Evolutionary conservation across 2,329 filamentous ascomycete genomes (phyloP).

Genomic region (Trichoderma sp.): DNA sequence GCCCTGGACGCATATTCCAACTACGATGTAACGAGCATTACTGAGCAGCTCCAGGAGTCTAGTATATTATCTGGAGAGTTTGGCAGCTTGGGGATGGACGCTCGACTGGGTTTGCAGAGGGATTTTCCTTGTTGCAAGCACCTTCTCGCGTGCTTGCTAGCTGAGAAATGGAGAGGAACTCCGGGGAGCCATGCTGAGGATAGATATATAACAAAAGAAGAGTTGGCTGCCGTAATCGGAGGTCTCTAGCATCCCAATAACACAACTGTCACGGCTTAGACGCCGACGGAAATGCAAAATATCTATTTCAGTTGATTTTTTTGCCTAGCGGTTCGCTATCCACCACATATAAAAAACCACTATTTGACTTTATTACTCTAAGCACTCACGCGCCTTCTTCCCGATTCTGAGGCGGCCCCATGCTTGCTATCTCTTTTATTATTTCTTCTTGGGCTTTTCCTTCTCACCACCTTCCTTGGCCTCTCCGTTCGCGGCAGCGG

Average conservation of each 20-base stretch:
- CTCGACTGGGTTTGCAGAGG: conserved; percentile 35
- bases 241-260: conserved; percentile 39
- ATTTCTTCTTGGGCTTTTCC: conserved; percentile 62
- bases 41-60: background rate
- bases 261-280: background rate
- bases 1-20: conserved; percentile 68
- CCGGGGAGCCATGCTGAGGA: conserved; percentile 62
- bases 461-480: conserved; percentile 57
- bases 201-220: conserved; percentile 60
- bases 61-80: conserved; percentile 40
- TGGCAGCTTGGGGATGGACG: conserved; percentile 54
- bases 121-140: conserved; percentile 78
- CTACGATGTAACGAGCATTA: background rate
- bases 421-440: conserved; percentile 15
- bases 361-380: conserved; percentile 12
- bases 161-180: conserved; percentile 63
- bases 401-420: background rate
- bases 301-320: conserved; percentile 1
- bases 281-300: background rate
- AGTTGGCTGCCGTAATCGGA: conserved; percentile 72
- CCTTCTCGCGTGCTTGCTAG: conserved; percentile 79
- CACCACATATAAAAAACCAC: conserved; percentile 25
- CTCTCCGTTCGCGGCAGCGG: conserved; percentile 47
- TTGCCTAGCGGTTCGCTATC: conserved; percentile 7
- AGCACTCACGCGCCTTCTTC: background rate